Evolutionary conservation across 768 basidiomycete species (phyloP).

Genomic region (Leccinellum rugosiceps): DNA sequence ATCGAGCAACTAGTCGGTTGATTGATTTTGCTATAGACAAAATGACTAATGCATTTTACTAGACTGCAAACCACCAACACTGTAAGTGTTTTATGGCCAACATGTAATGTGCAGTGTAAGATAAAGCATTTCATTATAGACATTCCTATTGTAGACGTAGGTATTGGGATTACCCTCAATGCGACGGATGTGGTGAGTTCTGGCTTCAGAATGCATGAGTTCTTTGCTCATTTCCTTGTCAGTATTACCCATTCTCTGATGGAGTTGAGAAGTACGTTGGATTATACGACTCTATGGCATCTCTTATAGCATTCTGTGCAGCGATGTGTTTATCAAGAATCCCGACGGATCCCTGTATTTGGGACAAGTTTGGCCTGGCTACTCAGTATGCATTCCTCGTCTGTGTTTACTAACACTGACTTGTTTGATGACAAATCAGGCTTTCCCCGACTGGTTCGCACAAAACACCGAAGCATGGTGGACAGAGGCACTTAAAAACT

Average conservation of each 20-base stretch:
- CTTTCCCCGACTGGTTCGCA: slow-evolving; percentile 63
- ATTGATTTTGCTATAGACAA: neutral
- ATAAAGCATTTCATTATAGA: slow-evolving; percentile 35
- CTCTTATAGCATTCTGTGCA: slow-evolving; percentile 20
- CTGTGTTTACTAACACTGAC: neutral
- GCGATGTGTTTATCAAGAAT: slow-evolving; percentile 73
- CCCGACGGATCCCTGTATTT: slow-evolving; percentile 70
- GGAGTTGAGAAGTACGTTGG: slow-evolving; percentile 55
- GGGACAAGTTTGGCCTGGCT: slow-evolving; percentile 79
- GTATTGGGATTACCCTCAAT: slow-evolving; percentile 54
- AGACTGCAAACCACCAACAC: slow-evolving; percentile 30
- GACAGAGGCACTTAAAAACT: slow-evolving; percentile 57
- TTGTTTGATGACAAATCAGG: slow-evolving; percentile 27
- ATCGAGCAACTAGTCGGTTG: slow-evolving; percentile 53
- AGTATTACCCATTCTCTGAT: slow-evolving; percentile 67
- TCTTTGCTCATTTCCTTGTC: neutral
- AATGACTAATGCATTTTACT: slow-evolving; percentile 7
- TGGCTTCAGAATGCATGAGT: neutral
- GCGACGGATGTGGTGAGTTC: slow-evolving; percentile 58
- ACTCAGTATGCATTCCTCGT: slow-evolving; percentile 44
- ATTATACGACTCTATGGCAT: neutral
- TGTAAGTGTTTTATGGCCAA: slow-evolving; percentile 16
- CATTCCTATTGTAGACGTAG: slow-evolving; percentile 74
- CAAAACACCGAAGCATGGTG: slow-evolving; percentile 54
- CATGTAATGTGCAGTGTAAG: neutral